Evolutionary conservation across 805 yeast genomes (phyloP).

Genomic region (Jamesozyma lodderae): DNA sequence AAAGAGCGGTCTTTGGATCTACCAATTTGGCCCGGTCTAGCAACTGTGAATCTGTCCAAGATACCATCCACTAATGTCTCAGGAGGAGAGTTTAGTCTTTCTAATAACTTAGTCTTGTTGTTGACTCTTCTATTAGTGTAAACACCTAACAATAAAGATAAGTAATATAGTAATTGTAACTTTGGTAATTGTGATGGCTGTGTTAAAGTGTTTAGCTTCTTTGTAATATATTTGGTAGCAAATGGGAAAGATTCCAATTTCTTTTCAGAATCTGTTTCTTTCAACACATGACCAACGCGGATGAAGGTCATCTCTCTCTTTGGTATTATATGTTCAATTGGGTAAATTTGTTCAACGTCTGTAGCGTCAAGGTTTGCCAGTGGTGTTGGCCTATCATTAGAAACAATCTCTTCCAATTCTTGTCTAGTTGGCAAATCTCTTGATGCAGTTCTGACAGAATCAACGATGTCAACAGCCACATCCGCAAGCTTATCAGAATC

Average conservation of each 20-base stretch:
- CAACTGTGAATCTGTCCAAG: conserved; percentile 60
- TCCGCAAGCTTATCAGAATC: conserved; percentile 74
- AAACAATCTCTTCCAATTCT: conserved; percentile 47
- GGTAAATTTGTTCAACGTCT: conserved; percentile 72
- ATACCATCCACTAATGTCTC: conserved; percentile 64
- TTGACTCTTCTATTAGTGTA: conserved; percentile 62
- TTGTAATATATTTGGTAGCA: conserved; percentile 46
- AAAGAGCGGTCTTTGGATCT: conserved; percentile 69
- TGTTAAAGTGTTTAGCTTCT: conserved; percentile 35
- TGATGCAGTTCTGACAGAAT: conserved; percentile 63
- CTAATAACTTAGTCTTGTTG: conserved; percentile 49
- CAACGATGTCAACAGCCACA: conserved; percentile 73
- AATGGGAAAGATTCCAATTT: conserved; percentile 56
- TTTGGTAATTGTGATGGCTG: conserved; percentile 43
- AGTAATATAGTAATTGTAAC: conserved; percentile 66
- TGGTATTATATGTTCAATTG: conserved; percentile 63
- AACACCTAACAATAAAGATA: conserved; percentile 71
- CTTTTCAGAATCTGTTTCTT: conserved; percentile 42
- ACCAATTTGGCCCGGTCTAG: conserved; percentile 57
- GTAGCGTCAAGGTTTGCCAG: conserved; percentile 69
- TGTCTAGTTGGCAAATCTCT: conserved; percentile 62
- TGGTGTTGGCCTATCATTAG: conserved; percentile 78
- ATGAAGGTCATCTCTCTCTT: conserved; percentile 52
- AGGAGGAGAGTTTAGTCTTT: conserved; percentile 61
- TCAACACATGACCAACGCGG: conserved; percentile 52